Evolutionary conservation across 2,329 filamentous ascomycete species (phyloP), one percentile per base, ranked within the genome.

Genomic region (Aureobasidium sp.): DNA sequence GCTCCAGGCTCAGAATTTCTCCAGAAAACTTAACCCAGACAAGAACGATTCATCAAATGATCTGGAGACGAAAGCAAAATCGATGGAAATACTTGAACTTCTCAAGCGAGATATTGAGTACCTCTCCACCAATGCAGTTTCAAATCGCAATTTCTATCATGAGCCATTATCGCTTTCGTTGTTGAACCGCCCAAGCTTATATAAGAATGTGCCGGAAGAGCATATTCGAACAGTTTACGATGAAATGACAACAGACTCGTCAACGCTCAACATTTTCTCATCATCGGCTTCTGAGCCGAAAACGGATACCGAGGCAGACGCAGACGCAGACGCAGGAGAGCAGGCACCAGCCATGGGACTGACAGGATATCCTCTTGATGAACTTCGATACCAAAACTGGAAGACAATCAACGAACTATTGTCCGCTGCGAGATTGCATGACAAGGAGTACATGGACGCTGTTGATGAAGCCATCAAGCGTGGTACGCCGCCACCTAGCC

Each of bases 361-460:
- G 2, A 76, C 76, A 1, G 76, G 76, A 15, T 73, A 79, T 34
- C 71, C 77, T 0, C 67, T 80, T 15, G 75, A 75, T 42, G 72
- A 76, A 26, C 69, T 81, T 15, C 75, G 80, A 41, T 82, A 78
- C 68, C 73, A 75, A 63, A 80, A 80, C 63, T 83, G 80, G 80
- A 71, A 75, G 52, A 70, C 70, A 8, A 71, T 82, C 51, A 77
- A 79, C 58, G 74, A 78, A 55, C 70, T 82, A 57, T 72, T 82
- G 12, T 67, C 65, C 17, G 65, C 70, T 23, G 64, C 72, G 5
- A 67, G 71, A 41, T 61, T 64, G 47, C 66, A 70, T 59, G 71
- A 74, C 53, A 32, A 51, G 10, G 58, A 63, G 1, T 70, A 70
- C 62, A 56, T 66, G 23, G 13, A 61, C 4, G 63, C 66, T n/a